Evolutionary conservation across 805 yeast species (phyloP), one percentile per base, ranked within the genome.

Genomic region (Limtongia smithiae): DNA sequence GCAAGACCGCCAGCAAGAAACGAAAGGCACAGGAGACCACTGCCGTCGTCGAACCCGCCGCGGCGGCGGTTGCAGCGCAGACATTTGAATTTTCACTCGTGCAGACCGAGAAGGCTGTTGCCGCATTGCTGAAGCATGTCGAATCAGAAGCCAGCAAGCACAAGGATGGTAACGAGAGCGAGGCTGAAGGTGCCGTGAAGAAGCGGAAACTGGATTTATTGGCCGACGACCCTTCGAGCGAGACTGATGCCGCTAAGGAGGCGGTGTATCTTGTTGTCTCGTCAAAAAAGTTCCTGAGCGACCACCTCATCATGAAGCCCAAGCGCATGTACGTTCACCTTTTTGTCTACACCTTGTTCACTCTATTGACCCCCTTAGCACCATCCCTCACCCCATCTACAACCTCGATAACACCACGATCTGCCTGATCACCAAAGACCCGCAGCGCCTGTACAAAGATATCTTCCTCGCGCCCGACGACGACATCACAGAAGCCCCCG

Each of bases 391-490:
- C 61, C 68, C 83, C 2, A 65, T 79, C 37, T 68, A 71, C 61
- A 61, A 68, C 40, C 67, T 67, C 43, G 76, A 73, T 37, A 77
- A 74, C 28, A 68, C 78, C 52, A 72, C 74, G 41, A 74, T 80
- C 39, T 89, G 88, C 68, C 69, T 82, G 55, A 75, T 88, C 55
- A 78, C 86, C 41, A 80, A 86, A 60, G 95, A 89, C 63, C 76
- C 76, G n/a, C 73, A 71, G 56, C 56, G 72, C 20, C 54, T 61
- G 24, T 71, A 68, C 58, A 70, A 72, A 60, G 69, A 70, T 38
- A 65, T 60, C 5, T 43, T 62, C 27, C 57, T 71, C 43, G 60
- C 60, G 35, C 63, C 55, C 27, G 58, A 53, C 6, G 36, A 31
- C 15, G 42, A 35, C 15, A 38, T 31, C 25, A 24, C 32, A 20